Evolutionary conservation across 164 flowering plant genomes (phyloP), one percentile per base, ranked within the genome.

Genomic region (Cinnamomum micranthum): DNA sequence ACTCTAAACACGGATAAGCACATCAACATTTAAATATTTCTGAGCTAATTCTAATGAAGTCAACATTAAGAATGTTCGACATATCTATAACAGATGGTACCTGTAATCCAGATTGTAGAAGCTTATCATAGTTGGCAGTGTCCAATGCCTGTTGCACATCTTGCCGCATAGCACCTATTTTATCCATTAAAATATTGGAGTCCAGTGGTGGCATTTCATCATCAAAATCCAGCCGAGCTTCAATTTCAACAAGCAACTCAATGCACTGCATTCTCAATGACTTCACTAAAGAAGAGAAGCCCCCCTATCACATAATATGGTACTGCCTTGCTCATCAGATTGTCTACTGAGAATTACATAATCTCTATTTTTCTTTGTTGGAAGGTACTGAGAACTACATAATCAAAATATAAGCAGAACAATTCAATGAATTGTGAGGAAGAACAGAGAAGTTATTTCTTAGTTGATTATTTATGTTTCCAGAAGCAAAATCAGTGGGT

Each of bases 131-230:
- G 73, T 89, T 88, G 66, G 97, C 94, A 71, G 96, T 95, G 77
- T 89, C 94, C 75, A 95, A 74, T 28, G 97, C 97, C 80, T 71
- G 81, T 65, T 91, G 87, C 55, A 95, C 94, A 75, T 89, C 88
- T 74, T 74, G 72, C 75, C 81, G 81, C 95, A 95, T 93, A 35
- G 78, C 63, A 69, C 86, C 81, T 80, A 91, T 85, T 70, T 58
- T 87, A 72, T 80, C 80, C 84, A 84, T 80, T 58, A 90, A 73
- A 15, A 75, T 65, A 14, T 81, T 74, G 71, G 84, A 15, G 73
- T 95, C 89, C n/a, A 93, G 74, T 0, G 96, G 89, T 71, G 97
- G 93, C 99, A 95, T 92, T 87, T 95, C 99, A 82, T 93, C 99
- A 69, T 95, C 98, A 84, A 95, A 95, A 85, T 95, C 99, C 71